Evolutionary conservation across 352 stramenopile genomes (phyloP), one percentile per base, ranked within the genome.

Genomic region (Pythium phragmiticola): DNA sequence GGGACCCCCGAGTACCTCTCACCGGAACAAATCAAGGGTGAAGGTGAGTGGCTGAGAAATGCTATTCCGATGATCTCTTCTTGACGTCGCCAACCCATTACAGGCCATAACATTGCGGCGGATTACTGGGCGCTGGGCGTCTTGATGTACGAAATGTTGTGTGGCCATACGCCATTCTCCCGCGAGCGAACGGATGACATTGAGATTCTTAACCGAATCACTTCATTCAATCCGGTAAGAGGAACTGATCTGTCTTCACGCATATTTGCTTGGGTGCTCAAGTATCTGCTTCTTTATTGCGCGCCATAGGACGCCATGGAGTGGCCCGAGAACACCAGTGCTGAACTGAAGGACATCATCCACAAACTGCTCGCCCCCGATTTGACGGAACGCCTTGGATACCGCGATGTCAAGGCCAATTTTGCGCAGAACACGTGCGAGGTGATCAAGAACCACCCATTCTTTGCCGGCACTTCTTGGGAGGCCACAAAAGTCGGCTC

Each of bases 121-220:
- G 94, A 98, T 65, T 98, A 98, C 70, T 98, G 94, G 94, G 85
- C 92, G 12, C 80, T 98, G 36, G 94, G 94, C 23, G 92, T 96
- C 58, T 82, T 98, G 57, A 92, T 98, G 74, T 98, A 97, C 75
- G 94, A 98, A 72, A 79, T 98, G 30, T 69, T 98, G 2, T 88
- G 82, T 41, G 92, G 91, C 4, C 74, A 84, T 19, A 97, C 92
- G 3, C 93, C 94, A 3, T 98, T 98, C 56, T 84, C 81, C 9
- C 72, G 75, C 17, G 82, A 93, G 61, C 88, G 88, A 49, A 80
- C 91, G 46, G 87, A 92, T 45, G 87, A 96, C 48, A 77, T 93
- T 47, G 88, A 95, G 51, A 94, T 96, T 61, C 78, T 96, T 64
- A 95, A 95, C 70, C 70, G 85, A 52, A 95, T 95, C 52, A 73